Percentiles rank a stretch among this genome's conserved stretches.
Evolutionary conservation across 176 grass and related monocot species (phyloP).

Genomic region (Echinochloa phyllopogon): DNA sequence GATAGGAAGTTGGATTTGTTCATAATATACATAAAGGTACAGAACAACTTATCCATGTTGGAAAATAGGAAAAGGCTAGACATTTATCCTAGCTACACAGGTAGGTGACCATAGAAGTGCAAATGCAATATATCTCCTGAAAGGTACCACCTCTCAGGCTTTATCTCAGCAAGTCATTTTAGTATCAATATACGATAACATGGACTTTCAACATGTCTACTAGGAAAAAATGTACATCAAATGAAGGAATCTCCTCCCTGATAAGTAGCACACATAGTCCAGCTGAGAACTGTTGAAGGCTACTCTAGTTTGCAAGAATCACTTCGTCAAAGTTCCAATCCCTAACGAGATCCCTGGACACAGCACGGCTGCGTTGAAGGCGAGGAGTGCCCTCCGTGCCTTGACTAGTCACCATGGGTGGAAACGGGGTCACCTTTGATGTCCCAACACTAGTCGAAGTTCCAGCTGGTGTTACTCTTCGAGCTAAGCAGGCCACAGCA

Average conservation of each 20-base stretch:
- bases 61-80: slow-evolving; percentile 26
- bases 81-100: slow-evolving; percentile 38
- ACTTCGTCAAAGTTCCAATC: slow-evolving; percentile 95
- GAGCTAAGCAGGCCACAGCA: slow-evolving; percentile 65
- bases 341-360: slow-evolving; percentile 88
- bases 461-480: slow-evolving; percentile 47
- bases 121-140: slow-evolving; percentile 23
- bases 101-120: neutral
- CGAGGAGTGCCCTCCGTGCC: slow-evolving; percentile 58
- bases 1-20: neutral
- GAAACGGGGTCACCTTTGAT: slow-evolving; percentile 84
- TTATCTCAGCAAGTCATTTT: slow-evolving; percentile 30
- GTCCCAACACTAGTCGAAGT: slow-evolving; percentile 49
- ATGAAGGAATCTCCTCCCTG: slow-evolving; percentile 39
- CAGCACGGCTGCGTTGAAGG: slow-evolving; percentile 81
- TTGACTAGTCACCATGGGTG: slow-evolving; percentile 57
- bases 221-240: slow-evolving; percentile 49
- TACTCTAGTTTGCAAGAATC: slow-evolving; percentile 55
- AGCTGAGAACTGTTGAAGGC: neutral
- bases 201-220: slow-evolving; percentile 30
- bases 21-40: slow-evolving; percentile 40
- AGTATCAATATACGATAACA: slow-evolving; percentile 18
- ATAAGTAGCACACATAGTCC: slow-evolving; percentile 38
- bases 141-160: slow-evolving; percentile 14
- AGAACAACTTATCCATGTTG: slow-evolving; percentile 7